Percentiles rank a stretch among this genome's conserved stretches.
These are phyloP conservation scores for Protostelium mycophagum DNA, from an alignment of 78 protist species.

Conservation along the genomic window DNA sequence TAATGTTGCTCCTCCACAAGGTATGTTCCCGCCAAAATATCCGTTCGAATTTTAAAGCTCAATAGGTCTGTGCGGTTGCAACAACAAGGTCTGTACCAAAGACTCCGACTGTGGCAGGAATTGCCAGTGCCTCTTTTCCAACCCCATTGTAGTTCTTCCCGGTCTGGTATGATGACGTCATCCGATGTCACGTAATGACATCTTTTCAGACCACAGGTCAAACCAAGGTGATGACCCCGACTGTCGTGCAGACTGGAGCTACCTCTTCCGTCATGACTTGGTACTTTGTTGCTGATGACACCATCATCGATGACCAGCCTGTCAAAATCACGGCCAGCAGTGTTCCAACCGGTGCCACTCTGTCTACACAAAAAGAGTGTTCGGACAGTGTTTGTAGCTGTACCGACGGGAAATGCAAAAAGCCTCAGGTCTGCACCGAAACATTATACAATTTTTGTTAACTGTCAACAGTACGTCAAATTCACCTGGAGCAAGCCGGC, in stretches of 20 bases:
- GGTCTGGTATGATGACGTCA: too few relatives aligned
- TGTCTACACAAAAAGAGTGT: background rate
- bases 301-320: background rate
- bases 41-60: background rate
- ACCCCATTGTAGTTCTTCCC: background rate
- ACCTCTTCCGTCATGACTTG: background rate
- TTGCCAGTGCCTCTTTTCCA: background rate
- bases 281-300: background rate
- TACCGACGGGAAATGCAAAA: background rate
- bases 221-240: background rate
- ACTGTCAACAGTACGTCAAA: background rate
- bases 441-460: too few relatives aligned
- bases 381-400: background rate
- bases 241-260: background rate
- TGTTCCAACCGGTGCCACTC: background rate
- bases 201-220: background rate
- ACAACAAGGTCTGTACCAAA: background rate
- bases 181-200: too few relatives aligned
- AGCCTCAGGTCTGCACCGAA: background rate
- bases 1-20: too few relatives aligned
- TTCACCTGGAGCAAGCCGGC: background rate
- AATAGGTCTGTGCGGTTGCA: background rate
- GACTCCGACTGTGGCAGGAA: background rate
- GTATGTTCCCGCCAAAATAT: too few relatives aligned
- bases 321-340: background rate